Evolutionary conservation across 2,329 filamentous ascomycete species (phyloP), one percentile per base, ranked within the genome.

Genomic region (Pyrenophora graminea): DNA sequence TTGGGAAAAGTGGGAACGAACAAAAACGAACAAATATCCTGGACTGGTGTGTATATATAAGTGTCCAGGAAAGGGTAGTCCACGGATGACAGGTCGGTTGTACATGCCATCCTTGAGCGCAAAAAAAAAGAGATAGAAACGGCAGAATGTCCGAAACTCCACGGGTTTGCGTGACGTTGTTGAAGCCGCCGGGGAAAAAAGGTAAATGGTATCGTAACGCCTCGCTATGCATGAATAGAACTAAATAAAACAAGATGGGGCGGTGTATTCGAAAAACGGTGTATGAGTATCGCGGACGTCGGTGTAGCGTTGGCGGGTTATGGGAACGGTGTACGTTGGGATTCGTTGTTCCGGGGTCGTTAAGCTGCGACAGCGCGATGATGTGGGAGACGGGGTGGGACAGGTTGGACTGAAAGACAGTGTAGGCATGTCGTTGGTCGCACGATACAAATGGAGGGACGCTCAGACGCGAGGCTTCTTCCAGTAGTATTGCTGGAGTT

Each of bases 401-500:
- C 15, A 3, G 13, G 25, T 31, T 41, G 19, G 25, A 30, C 27
- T 30, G 9, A 8, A 13, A 36, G 8, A 19, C 10, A 30, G n/a
- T 19, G 19, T 36, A 21, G 6, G 19, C 12, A 4, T 15, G 15
- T n/a, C 6, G 13, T 21, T 18, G 17, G 30, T 17, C 18, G 31
- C 10, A 19, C 19, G 9, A 27, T 31, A 25, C 10, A 9, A 10
- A 18, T 42, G 12, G 8, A 4, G 19, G 19, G 39, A 41, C 32
- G 30, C 43, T 67, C 56, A 71, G 39, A 65, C 62, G 32, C 77
- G 75, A 18, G 85, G 85, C 64, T 84, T 83, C 64, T 85, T 85
- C 85, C 85, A 88, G 76, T 84, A 88, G 72, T 88, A 87, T 88
- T 87, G 85, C 85, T 88, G 57, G 15, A 12, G 4, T 2, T 30